Evolutionary conservation across 192 early-diverging fungal species (phyloP).

Genomic region (Coemansia sp.): DNA sequence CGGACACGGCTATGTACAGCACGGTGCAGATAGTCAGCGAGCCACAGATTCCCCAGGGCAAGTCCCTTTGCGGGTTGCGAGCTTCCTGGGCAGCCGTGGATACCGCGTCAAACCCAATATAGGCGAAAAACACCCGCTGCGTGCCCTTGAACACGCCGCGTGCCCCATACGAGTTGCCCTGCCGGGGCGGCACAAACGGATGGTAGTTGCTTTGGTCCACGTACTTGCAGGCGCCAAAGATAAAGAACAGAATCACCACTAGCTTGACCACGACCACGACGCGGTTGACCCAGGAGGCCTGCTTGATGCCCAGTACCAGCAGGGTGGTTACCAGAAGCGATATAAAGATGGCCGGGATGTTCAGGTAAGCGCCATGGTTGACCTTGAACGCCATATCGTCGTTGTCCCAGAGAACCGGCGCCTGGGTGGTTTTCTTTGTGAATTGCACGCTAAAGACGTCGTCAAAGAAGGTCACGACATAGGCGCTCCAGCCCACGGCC

Average conservation of each 20-base stretch:
- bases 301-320: conserved; percentile 68
- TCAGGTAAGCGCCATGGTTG: conserved; percentile 58
- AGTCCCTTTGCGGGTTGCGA: conserved; percentile 70
- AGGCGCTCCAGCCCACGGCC: conserved; percentile 79
- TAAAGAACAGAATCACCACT: conserved; percentile 70
- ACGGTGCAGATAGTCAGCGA: conserved; percentile 74
- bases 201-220: conserved; percentile 69
- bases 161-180: conserved; percentile 61
- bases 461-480: conserved; percentile 67
- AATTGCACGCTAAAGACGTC: conserved; percentile 61
- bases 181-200: conserved; percentile 74
- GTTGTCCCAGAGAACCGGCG: conserved; percentile 71
- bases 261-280: conserved; percentile 72
- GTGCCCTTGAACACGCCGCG: conserved; percentile 71
- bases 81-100: conserved; percentile 85
- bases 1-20: conserved; percentile 71
- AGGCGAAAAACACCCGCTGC: conserved; percentile 73
- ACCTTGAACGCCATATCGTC: conserved; percentile 29
- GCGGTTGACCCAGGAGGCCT: conserved; percentile 73
- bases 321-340: conserved; percentile 61
- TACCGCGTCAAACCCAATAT: conserved; percentile 88
- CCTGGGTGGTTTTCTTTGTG: conserved; percentile 57
- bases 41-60: conserved; percentile 85
- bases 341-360: conserved; percentile 74
- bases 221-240: conserved; percentile 69